Conservation (phyloP, 2,329 filamentous ascomycete species). For the Aotearoamyces nothofagi region DNA sequence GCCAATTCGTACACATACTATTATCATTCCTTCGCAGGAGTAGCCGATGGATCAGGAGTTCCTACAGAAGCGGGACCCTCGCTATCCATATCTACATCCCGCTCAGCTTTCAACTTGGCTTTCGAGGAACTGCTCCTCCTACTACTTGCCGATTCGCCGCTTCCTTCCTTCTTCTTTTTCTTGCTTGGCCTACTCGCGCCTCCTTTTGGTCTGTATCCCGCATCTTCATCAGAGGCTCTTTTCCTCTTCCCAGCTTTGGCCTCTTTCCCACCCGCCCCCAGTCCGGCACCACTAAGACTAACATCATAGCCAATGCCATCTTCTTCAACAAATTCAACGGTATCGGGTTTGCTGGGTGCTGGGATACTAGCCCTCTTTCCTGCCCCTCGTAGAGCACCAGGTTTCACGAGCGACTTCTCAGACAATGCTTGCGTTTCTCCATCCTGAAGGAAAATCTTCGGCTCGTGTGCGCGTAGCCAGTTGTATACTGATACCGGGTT, state of each 20-base stretch:
- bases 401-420: conserved; percentile 26
- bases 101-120: background rate
- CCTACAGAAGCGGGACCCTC: too few relatives aligned
- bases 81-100: background rate
- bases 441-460: conserved; percentile 66
- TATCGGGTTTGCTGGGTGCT: conserved; percentile 17
- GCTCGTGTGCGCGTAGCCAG: conserved; percentile 78
- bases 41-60: too few relatives aligned
- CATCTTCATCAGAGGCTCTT: conserved; percentile 35
- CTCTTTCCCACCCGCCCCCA: conserved; percentile 3
- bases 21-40: too few relatives aligned
- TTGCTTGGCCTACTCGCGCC: conserved; percentile 2
- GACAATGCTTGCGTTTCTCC: conserved; percentile 22
- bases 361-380: conserved; percentile 19
- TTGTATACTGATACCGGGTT: conserved; percentile 93
- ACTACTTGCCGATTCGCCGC: background rate
- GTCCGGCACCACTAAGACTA: conserved; percentile 8
- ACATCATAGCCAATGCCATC: conserved; percentile 20
- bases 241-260: conserved; percentile 35
- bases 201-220: conserved; percentile 39
- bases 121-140: background rate
- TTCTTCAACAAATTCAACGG: conserved; percentile 21
- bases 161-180: background rate
- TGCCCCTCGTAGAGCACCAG: conserved; percentile 19
- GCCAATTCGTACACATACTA: too few relatives aligned